Base-by-base conservation (phyloP, 2,329 filamentous ascomycete genomes). In the Fusarium verticillioides region DNA sequence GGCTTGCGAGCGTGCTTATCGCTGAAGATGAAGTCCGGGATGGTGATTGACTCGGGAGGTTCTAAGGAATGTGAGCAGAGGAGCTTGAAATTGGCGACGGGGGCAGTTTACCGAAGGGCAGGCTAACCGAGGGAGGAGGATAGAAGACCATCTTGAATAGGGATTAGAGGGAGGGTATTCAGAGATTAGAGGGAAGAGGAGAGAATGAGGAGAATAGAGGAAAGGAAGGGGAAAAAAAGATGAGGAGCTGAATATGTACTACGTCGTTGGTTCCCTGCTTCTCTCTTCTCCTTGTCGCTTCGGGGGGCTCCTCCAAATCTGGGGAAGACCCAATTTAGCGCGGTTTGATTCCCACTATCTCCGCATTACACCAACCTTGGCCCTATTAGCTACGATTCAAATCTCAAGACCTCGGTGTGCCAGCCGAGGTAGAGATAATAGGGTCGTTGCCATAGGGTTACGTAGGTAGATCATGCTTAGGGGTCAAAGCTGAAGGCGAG, bases 21-120 rank as follows among this genome's bases (percentile, higher is more conserved):
- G 75, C 91, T 88, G 69, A 91, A 88, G 84, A 97, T 91, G 82
- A 97, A 97, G 58, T 96, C 90, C 73, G 88, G 87, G 65, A 97
- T 87, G 9, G 94, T 87, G 75, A 97, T 87, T 36, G 90, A 90
- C 81, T 96, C 94, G 21, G 94, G 94, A 15, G 92, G 86, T 39
- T 91, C 87, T 82, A 80, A 26, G 37, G 7, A 42, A 23, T 39
- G 54, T 61, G 39, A 64, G 58, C 21, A 40, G 23, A 50, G 34
- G 15, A 30, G 34, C 46, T 16, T 16, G 43, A 30, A n/a, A 70
- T 70, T 49, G 69, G 28, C 23, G 34, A 16, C 10, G 37, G 44
- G 21, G 30, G 28, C 50, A 42, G 79, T 83, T 77, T 79, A 89
- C 87, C 84, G 28, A 74, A 75, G n/a, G 89, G 87, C 32, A 93